Evolutionary conservation across 108 stramenopile species (phyloP), one percentile per base, ranked within the genome.

Genomic region (Skeletonema menzelii): DNA sequence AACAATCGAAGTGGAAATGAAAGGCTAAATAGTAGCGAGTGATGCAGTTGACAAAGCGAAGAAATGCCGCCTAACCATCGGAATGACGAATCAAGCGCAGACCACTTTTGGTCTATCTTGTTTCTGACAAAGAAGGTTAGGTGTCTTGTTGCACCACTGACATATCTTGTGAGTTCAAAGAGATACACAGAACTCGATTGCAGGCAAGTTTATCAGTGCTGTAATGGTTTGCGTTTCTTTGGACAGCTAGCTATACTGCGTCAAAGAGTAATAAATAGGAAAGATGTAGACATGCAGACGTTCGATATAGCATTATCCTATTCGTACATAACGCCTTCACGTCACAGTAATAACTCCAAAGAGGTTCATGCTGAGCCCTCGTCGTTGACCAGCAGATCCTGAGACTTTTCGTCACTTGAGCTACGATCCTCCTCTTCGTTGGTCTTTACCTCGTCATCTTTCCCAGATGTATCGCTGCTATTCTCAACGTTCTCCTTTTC

Each of bases 1-100:
- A 12, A 72, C 87, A 27, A 59, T 94, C 53, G 88, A 91, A 65
- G 82, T 92, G 47, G 59, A 63, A 24, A 37, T 27, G 15, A 58
- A 28, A 28, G 55, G 26, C 30, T 56, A 69, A 27, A 4, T 32
- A 58, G 8, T 34, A 32, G 32, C 17, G 37, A 12, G n/a, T 32
- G 53, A 35, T 53, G 49, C 30, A 56, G 69, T 4, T 38, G 38
- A 14, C 1, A 3, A 37, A 58, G 14, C 22, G 8, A 24, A 22
- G 69, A 57, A 17, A 30, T 31, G 34, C 35, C 56, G 56, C 28
- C 61, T 32, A 56, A 34, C 56, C 30, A 63, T 72, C 71, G 56
- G 71, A 79, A 79, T 79, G 78, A 79, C 65, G 71, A 42, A 64
- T 63, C 63, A 55, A 55, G 31, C 2, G 15, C 8, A 30, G n/a